phyloP scores from a whole-genome alignment of 1,139 yeast species.

The Pichia sp. region DNA sequence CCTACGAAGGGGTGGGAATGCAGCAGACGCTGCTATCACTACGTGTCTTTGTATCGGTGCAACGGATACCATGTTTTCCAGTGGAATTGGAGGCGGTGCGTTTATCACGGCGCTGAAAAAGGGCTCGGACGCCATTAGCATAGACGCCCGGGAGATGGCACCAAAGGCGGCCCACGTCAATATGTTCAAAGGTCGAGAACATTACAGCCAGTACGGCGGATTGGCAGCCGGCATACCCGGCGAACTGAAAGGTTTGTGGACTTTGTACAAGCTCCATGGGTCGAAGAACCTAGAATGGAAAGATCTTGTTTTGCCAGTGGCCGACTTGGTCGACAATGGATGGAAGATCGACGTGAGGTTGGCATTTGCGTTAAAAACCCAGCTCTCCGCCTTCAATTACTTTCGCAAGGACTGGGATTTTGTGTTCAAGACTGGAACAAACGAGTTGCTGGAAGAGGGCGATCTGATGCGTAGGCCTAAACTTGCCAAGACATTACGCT shows the following conservation, averaged over 20 bases:
- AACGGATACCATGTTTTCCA: constrained; percentile 66
- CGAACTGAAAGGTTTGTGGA: constrained; percentile 75
- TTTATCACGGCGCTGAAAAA: constrained; percentile 54
- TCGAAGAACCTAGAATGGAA: constrained; percentile 70
- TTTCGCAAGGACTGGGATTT: constrained; percentile 51
- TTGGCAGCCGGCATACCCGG: constrained; percentile 87
- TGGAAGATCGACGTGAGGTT: constrained; percentile 55
- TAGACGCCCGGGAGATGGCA: constrained; percentile 88
- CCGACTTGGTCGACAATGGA: constrained; percentile 61
- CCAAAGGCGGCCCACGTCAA: constrained; percentile 58
- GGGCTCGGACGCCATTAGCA: constrained; percentile 46
- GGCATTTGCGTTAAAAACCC: constrained; percentile 37
- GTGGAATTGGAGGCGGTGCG: constrained; percentile 94
- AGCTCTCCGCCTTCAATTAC: constrained; percentile 34
- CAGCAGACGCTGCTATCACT: constrained; percentile 91
- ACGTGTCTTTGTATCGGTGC: constrained; percentile 87
- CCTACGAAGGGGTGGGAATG: constrained; percentile 58
- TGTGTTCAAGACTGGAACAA: constrained; percentile 37
- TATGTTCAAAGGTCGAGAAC: constrained; percentile 53
- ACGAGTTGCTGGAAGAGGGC: constrained; percentile 43
- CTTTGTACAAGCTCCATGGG: constrained; percentile 56
- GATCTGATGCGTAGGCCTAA: constrained; percentile 56
- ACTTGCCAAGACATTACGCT: constrained; percentile 61
- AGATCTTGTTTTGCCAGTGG: constrained; percentile 73
- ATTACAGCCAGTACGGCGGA: constrained; percentile 69